Evolutionary conservation across 352 stramenopile species (phyloP).

Genomic region (Pythium vanterpoolii): DNA sequence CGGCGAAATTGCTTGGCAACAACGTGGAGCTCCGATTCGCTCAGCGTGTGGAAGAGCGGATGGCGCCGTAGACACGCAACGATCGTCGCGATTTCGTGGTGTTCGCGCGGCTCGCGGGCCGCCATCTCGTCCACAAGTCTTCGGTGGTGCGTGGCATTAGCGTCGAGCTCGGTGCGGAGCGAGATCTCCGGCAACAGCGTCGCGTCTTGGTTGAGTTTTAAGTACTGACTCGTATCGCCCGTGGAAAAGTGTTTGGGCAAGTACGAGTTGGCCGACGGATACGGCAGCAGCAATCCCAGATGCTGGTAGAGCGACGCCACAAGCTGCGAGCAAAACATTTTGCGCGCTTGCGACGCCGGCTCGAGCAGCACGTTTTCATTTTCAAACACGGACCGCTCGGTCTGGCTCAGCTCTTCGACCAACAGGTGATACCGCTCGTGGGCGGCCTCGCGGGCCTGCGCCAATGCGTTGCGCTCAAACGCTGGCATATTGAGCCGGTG

Average conservation of each 20-base stretch:
- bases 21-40: conserved; percentile 54
- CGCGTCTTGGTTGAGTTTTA: conserved; percentile 76
- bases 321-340: conserved; percentile 85
- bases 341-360: conserved; percentile 34
- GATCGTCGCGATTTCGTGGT: conserved; percentile 41
- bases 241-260: conserved; percentile 83
- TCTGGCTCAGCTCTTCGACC: conserved; percentile 50
- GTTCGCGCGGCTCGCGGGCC: conserved; percentile 29
- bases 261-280: conserved; percentile 84
- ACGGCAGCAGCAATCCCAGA: conserved; percentile 68
- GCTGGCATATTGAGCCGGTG: conserved; percentile 65
- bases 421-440: conserved; percentile 56
- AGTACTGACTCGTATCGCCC: conserved; percentile 47
- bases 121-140: conserved; percentile 31
- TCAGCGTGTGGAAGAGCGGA: conserved; percentile 78
- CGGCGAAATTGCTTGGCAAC: conserved; percentile 61
- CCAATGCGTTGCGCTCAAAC: conserved; percentile 75
- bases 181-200: conserved; percentile 72
- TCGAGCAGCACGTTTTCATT: conserved; percentile 50
- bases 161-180: conserved; percentile 37
- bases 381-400: conserved; percentile 77
- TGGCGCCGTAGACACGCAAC: conserved; percentile 70
- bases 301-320: conserved; percentile 80
- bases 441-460: conserved; percentile 42
- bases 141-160: conserved; percentile 29